A percentile compares a stretch with the other conserved stretches of the same genome.
Evolutionary conservation across 371 early-diverging fungal species (phyloP).

Genomic region (Mortierella sp.): DNA sequence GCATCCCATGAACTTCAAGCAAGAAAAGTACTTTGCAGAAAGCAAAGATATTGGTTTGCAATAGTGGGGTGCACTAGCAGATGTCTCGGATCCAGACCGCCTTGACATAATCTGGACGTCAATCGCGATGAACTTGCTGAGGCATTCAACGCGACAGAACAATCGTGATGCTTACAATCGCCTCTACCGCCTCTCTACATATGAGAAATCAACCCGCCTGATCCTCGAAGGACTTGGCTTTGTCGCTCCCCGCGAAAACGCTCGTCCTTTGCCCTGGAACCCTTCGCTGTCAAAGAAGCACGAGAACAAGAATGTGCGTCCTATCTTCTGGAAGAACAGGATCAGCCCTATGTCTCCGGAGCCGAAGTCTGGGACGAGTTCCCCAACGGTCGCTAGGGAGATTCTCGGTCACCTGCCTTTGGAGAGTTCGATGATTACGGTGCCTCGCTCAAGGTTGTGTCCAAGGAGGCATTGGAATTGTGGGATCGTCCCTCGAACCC

Average conservation of each 20-base stretch:
- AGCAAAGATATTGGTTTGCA: no score
- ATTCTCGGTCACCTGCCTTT: slow-evolving; percentile 94
- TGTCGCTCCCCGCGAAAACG: slow-evolving; percentile 82
- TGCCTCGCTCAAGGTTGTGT: slow-evolving; percentile 81
- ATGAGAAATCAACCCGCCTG: slow-evolving; percentile 81
- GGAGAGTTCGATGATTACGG: slow-evolving; percentile 96
- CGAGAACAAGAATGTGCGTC: slow-evolving; percentile 93
- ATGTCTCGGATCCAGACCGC: no score
- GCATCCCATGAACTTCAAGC: no score
- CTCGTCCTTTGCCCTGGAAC: slow-evolving; percentile 94
- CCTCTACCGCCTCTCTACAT: no score
- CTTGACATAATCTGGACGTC: no score
- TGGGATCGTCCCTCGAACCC: slow-evolving; percentile 85
- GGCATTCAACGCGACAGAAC: no score
- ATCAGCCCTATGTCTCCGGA: slow-evolving; percentile 91
- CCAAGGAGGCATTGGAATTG: slow-evolving; percentile 71
- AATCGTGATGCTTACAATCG: no score
- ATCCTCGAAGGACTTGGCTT: slow-evolving; percentile 84
- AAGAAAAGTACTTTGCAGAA: no score
- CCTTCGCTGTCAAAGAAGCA: slow-evolving; percentile 81
- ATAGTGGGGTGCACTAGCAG: no score
- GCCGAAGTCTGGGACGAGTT: slow-evolving; percentile 98
- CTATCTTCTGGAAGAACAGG: slow-evolving; percentile 98
- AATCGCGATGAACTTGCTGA: no score
- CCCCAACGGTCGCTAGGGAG: slow-evolving; percentile 99